A percentile compares a stretch with the other conserved stretches of the same genome.
These are phyloP conservation scores for Eimeria maxima DNA, from an alignment of 169 alveolate genomes.

Conservation along the genomic window DNA sequence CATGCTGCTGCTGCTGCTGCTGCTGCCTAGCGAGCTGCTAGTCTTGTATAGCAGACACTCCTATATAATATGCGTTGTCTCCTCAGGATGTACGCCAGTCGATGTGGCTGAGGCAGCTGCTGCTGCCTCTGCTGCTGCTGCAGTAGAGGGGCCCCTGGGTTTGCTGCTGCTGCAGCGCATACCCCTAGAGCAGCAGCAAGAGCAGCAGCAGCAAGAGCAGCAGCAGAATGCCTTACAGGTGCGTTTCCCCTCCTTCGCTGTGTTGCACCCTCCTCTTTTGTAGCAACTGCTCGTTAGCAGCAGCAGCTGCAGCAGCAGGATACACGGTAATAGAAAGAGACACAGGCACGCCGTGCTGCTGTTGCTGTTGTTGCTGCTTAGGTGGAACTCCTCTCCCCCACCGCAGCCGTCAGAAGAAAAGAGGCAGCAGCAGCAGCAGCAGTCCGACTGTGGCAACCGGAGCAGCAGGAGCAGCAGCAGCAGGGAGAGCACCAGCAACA, in stretches of 20 bases:
- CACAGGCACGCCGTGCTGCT: not conserved
- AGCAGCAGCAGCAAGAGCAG: not conserved
- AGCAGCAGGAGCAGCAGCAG: not conserved
- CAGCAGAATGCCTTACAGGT: not conserved
- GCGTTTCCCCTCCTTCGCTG: not conserved
- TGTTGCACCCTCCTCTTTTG: not conserved
- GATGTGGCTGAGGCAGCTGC: not conserved
- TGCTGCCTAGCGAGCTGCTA: no score
- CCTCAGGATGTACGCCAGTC: not conserved
- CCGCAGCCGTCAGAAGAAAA: not conserved
- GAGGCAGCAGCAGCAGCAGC: slow-evolving; percentile 17
- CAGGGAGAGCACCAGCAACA: not conserved
- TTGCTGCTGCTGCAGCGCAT: not conserved
- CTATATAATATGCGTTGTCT: not conserved
- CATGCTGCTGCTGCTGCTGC: no score
- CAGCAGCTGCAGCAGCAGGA: not conserved
- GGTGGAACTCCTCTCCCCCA: slow-evolving; percentile 1
- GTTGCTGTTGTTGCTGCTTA: not conserved
- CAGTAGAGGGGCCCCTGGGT: not conserved
- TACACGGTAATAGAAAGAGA: not conserved
- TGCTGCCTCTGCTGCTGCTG: not conserved
- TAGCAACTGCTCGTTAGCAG: not conserved
- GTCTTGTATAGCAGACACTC: not conserved
- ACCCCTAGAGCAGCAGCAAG: not conserved
- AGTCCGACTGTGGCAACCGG: no score